Evolutionary conservation across 495 filamentous ascomycete species (phyloP).

Genomic region (Neurospora hispaniola): DNA sequence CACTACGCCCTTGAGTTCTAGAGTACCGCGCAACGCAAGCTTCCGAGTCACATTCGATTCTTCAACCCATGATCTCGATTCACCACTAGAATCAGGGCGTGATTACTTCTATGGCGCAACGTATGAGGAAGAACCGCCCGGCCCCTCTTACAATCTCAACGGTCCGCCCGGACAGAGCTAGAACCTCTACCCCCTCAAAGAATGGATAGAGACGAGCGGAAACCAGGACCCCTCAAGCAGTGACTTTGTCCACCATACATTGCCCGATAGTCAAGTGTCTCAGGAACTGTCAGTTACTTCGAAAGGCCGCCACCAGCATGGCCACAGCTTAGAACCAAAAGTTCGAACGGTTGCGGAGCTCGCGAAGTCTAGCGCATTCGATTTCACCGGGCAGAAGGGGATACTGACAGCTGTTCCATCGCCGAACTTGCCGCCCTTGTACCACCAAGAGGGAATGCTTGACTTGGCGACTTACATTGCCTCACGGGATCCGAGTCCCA

Average conservation of each 20-base stretch:
- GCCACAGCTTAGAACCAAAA: slow-evolving; percentile 22
- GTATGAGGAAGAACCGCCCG: background rate
- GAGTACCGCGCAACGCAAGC: background rate
- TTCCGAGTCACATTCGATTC: background rate
- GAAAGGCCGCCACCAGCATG: slow-evolving; percentile 12
- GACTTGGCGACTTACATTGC: background rate
- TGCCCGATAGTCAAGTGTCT: background rate
- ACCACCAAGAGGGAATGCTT: slow-evolving; percentile 1
- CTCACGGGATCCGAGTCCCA: background rate
- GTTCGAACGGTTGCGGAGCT: slow-evolving; percentile 21
- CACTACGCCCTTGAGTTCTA: background rate
- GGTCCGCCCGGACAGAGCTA: background rate
- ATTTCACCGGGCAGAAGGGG: background rate
- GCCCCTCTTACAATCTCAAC: background rate
- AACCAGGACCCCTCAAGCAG: background rate
- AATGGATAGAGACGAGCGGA: background rate
- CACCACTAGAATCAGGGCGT: background rate
- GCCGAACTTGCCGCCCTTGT: slow-evolving; percentile 3
- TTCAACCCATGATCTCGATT: background rate
- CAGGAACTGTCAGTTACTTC: background rate
- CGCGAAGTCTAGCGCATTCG: background rate
- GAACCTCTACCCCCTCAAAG: slow-evolving; percentile 12
- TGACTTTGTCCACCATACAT: background rate
- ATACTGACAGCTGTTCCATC: slow-evolving; percentile 8
- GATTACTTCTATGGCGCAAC: background rate